Conservation (phyloP, 2,329 filamentous ascomycete genomes). For the Ceratocystis papillata region DNA sequence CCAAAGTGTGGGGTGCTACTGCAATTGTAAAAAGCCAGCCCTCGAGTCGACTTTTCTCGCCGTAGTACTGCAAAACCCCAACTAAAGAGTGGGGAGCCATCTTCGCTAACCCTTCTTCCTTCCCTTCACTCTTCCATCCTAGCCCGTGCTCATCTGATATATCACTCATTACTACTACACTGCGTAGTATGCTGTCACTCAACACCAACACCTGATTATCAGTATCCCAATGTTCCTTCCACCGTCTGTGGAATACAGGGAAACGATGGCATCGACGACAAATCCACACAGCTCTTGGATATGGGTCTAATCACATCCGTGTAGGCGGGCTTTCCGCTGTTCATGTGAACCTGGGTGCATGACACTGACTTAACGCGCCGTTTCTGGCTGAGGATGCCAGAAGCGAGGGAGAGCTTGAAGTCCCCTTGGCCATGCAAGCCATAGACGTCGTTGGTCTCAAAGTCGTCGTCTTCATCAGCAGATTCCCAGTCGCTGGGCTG, state of each 20-base stretch:
- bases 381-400: not conserved
- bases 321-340: not conserved
- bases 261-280: not conserved
- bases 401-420: not conserved
- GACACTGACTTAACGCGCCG: not conserved
- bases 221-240: not conserved
- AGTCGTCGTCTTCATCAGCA: not conserved
- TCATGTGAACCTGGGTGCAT: not conserved
- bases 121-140: not conserved
- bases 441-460: too few species aligned
- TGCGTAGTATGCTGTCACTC: not conserved
- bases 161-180: not conserved
- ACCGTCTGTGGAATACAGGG: not conserved
- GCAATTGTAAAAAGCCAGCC: too few species aligned
- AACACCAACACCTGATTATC: not conserved
- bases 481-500: not conserved
- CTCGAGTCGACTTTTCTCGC: too few species aligned
- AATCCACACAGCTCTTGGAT: constrained; percentile 1
- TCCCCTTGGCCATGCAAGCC: not conserved
- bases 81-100: not conserved
- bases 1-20: not conserved
- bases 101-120: not conserved
- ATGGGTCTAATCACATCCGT: not conserved
- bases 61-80: not conserved
- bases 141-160: not conserved